Percentiles rank a stretch among this genome's conserved stretches.
Evolutionary conservation across 257 asterid species (phyloP).

Genomic region (Prunella vulgaris): DNA sequence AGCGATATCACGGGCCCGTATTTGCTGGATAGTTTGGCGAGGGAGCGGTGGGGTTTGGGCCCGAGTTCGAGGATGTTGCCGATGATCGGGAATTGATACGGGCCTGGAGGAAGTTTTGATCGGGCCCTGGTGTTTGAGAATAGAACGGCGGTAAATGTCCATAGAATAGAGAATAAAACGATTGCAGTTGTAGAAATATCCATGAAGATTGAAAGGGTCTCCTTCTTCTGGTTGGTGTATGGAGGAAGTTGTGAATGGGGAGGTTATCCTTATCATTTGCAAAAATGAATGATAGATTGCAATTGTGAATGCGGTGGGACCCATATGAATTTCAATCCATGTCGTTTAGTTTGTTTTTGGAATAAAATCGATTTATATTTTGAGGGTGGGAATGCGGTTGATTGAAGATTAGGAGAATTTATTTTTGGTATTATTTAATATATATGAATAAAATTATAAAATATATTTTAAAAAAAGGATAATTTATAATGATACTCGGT

Average conservation of each 20-base stretch:
- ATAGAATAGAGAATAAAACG: background rate
- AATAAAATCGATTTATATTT: no score
- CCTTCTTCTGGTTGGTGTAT: background rate
- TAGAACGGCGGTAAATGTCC: background rate
- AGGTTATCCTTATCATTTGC: no score
- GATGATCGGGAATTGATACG: slow-evolving; percentile 8
- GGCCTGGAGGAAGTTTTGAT: slow-evolving; percentile 27
- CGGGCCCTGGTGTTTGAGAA: slow-evolving; percentile 6
- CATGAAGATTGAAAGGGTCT: background rate
- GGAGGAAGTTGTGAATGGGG: background rate
- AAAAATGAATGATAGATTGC: no score
- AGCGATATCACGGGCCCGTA: slow-evolving; percentile 25
- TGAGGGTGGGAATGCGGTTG: no score
- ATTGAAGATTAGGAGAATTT: no score
- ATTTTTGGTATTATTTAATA: no score
- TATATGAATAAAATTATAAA: no score
- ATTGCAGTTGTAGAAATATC: background rate
- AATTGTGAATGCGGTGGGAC: no score
- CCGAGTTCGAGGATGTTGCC: slow-evolving; percentile 26
- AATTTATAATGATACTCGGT: no score
- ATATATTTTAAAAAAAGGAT: no score
- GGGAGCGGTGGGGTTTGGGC: slow-evolving; percentile 26
- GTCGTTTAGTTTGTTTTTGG: no score
- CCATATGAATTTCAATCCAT: no score
- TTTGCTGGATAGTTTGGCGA: slow-evolving; percentile 6